Evolutionary conservation across 2,329 filamentous ascomycete genomes (phyloP), one percentile per base, ranked within the genome.

Genomic region (Clonostachys rosea): DNA sequence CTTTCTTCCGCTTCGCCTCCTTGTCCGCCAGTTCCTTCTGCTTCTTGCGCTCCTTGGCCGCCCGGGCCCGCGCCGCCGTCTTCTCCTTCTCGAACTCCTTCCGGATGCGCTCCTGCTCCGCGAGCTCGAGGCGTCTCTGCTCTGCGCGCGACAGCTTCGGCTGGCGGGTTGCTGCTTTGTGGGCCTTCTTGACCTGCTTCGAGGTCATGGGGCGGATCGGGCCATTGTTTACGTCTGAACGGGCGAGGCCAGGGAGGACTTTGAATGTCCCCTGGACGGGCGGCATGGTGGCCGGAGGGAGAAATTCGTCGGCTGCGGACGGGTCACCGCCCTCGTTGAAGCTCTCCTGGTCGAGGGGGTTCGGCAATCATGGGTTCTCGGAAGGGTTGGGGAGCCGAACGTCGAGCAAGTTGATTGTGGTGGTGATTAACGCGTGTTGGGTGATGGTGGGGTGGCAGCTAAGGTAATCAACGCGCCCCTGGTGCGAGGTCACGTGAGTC

Each of bases 101-200:
- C 5, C 71, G 64, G 35, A 79, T 78, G n/a, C 73, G 67, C 48
- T 80, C 76, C 52, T 79, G 76, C 50, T 83, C 77, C 40, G 66
- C 68, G 20, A 59, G 64, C 43, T 76, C 70, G 42, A 65, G 61
- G 33, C 61, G 59, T n/a, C 56, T 50, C 37, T 50, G 64, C 60
- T 78, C 52, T 54, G 63, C 60, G 65, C 65, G 52, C 54, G 67
- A 58, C 69, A 78, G 49, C 61, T 57, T 54, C 14, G 67, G 63
- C 3, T 48, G 52, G 13, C 60, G 58, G 24, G 60, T 69, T 20
- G 64, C 56, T 1, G 59, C 59, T 47, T 63, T 61, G 54, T 71
- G 64, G 10, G 65, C 66, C 36, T 68, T 66, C 47, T 63, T 63
- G 34, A 63, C 65, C 44, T 71, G 68, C 43, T 69, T 70, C 7